A percentile compares a stretch with the other conserved stretches of the same genome.
These are phyloP conservation scores for Pythium scleroteichum DNA, from an alignment of 352 stramenopile species.

Conservation along the genomic window DNA sequence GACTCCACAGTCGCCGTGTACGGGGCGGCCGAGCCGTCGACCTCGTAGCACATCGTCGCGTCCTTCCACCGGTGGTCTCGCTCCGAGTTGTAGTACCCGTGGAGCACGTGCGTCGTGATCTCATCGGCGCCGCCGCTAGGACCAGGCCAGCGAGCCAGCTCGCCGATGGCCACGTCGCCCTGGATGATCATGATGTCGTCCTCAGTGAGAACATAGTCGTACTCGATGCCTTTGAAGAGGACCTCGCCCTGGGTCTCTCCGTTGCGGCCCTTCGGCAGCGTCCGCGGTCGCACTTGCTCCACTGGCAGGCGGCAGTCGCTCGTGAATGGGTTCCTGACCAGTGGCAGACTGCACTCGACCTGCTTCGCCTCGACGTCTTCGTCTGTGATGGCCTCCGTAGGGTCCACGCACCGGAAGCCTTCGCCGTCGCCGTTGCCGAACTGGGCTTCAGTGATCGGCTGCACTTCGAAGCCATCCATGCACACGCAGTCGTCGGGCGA, in stretches of 20 bases:
- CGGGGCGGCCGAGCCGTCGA: conserved; percentile 42
- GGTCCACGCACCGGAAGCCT: conserved; percentile 26
- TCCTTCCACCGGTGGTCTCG: conserved; percentile 73
- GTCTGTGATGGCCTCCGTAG: conserved; percentile 14
- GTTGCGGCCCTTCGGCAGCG: conserved; percentile 13
- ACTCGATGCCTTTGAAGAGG: conserved; percentile 78
- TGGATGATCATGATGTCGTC: conserved; percentile 78
- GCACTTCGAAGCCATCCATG: conserved; percentile 21
- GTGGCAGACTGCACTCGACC: conserved; percentile 41
- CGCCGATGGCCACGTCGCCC: conserved; percentile 72
- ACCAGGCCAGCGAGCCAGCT: conserved; percentile 27
- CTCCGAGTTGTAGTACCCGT: conserved; percentile 83
- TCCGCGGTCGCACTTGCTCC: conserved; percentile 45
- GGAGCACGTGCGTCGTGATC: conserved; percentile 36
- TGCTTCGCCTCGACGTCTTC: conserved; percentile 38
- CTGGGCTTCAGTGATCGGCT: conserved; percentile 20
- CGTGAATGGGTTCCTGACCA: conserved; percentile 44
- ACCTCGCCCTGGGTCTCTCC: conserved; percentile 33
- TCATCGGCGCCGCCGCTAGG: neutral
- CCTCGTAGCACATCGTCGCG: conserved; percentile 65
- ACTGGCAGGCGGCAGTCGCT: conserved; percentile 65
- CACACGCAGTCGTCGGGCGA: conserved; percentile 30
- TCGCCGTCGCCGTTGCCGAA: conserved; percentile 18
- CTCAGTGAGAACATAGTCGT: conserved; percentile 77
- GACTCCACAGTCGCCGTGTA: conserved; percentile 47